These are phyloP conservation scores for Ilex aquifolium DNA, from an alignment of 257 asterid genomes.

Conservation along the genomic window DNA sequence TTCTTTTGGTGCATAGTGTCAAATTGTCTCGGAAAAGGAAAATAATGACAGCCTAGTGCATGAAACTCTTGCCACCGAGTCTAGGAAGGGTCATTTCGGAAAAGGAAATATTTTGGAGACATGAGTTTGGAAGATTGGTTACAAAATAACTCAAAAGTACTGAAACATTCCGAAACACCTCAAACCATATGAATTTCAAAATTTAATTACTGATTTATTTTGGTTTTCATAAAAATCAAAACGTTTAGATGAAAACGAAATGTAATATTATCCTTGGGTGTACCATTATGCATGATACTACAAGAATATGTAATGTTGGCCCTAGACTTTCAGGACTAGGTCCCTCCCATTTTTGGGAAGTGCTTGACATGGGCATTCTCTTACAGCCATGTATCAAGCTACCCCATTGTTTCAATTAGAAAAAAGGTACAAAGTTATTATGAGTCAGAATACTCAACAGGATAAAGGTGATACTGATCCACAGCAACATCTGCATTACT, in stretches of 20 bases:
- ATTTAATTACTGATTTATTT: no score
- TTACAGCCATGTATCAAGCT: background rate
- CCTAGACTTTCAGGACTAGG: no score
- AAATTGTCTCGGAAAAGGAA: background rate
- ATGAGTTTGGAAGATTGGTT: background rate
- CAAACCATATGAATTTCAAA: no score
- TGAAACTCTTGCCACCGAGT: background rate
- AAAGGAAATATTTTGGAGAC: background rate
- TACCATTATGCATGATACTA: no score
- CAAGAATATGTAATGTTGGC: no score
- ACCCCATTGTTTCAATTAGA: background rate
- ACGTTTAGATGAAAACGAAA: no score
- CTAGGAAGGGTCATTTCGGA: background rate
- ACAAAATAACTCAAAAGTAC: no score
- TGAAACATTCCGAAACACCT: no score
- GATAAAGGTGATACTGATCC: constrained; percentile 70
- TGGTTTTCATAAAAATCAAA: no score
- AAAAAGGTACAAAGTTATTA: background rate
- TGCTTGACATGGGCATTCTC: no score
- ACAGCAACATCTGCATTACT: constrained; percentile 79
- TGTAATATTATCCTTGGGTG: no score
- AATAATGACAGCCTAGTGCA: background rate
- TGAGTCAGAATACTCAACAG: constrained; percentile 29
- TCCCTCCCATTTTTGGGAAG: no score
- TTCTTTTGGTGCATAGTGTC: background rate